Evolutionary conservation across 805 yeast species (phyloP).

Genomic region (Lipomyces spencermartinsiae): DNA sequence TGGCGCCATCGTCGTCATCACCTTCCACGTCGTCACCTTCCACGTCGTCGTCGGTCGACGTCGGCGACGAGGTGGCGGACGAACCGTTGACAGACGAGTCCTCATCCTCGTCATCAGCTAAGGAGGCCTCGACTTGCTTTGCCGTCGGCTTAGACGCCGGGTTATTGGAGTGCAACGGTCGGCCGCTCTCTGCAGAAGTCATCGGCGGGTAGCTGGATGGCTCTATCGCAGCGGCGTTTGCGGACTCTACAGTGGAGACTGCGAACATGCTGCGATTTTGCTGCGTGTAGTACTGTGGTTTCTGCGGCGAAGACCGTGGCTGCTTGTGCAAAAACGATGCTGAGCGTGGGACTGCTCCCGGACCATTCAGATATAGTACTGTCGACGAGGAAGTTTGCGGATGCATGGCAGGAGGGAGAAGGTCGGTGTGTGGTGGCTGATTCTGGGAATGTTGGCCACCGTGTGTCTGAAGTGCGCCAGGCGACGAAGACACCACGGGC

Average conservation of each 20-base stretch:
- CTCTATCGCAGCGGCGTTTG: conserved; percentile 8
- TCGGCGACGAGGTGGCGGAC: conserved; percentile 20
- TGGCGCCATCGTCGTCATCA: conserved; percentile 18
- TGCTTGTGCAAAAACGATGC: conserved; percentile 27
- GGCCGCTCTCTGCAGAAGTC: neutral
- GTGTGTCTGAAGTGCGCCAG: conserved; percentile 14
- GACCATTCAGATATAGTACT: conserved; percentile 30
- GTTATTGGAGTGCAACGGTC: conserved; percentile 1
- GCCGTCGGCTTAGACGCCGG: conserved; percentile 7
- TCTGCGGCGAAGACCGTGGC: conserved; percentile 24
- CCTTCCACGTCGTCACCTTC: conserved; percentile 1
- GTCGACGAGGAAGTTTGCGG: conserved; percentile 25
- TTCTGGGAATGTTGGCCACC: neutral
- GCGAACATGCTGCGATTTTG: conserved; percentile 14
- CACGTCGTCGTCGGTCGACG: conserved; percentile 11
- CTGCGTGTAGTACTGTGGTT: conserved; percentile 21
- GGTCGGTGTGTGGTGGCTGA: conserved; percentile 13
- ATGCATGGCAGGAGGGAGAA: conserved; percentile 32
- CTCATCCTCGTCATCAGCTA: conserved; percentile 11
- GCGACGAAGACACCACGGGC: conserved; percentile 23
- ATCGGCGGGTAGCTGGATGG: conserved; percentile 14
- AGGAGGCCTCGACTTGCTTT: conserved; percentile 20
- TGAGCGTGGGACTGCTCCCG: conserved; percentile 23
- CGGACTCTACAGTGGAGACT: conserved; percentile 14
- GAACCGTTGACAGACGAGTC: conserved; percentile 14